Conservation (phyloP, 2,329 filamentous ascomycete genomes). For the Mycocentrospora acerina region DNA sequence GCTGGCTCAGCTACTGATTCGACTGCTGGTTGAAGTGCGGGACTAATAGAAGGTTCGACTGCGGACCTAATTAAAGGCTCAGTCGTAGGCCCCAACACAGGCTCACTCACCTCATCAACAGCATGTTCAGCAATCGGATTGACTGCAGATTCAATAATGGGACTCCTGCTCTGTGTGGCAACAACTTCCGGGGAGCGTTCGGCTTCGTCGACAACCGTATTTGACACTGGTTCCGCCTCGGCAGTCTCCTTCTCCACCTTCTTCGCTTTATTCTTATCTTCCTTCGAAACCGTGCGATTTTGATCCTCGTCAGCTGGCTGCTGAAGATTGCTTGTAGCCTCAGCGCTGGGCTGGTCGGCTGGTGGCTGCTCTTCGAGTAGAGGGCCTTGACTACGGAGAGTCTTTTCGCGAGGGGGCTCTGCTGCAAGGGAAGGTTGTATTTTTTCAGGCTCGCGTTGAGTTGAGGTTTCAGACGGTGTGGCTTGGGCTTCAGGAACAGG, state of each 20-base stretch:
- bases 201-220: background rate
- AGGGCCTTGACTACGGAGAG: background rate
- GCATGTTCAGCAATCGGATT: too few species aligned
- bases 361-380: background rate
- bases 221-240: constrained; percentile 12
- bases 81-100: too few species aligned
- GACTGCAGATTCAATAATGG: background rate
- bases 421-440: too few species aligned
- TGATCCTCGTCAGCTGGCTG: constrained; percentile 5
- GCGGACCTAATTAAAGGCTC: too few species aligned
- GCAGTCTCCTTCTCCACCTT: constrained; percentile 18
- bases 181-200: background rate
- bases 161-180: background rate
- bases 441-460: too few species aligned
- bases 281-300: constrained; percentile 14
- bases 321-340: background rate
- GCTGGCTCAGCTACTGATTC: too few species aligned
- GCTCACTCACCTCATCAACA: too few species aligned
- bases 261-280: constrained; percentile 27
- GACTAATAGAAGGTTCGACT: too few species aligned
- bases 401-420: background rate
- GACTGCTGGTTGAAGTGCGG: too few species aligned
- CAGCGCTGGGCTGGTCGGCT: background rate
- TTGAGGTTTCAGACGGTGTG: too few species aligned
- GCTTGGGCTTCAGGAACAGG: background rate